These are phyloP conservation scores for Cicer bijugum DNA, from an alignment of 306 rosid species.

Conservation along the genomic window DNA sequence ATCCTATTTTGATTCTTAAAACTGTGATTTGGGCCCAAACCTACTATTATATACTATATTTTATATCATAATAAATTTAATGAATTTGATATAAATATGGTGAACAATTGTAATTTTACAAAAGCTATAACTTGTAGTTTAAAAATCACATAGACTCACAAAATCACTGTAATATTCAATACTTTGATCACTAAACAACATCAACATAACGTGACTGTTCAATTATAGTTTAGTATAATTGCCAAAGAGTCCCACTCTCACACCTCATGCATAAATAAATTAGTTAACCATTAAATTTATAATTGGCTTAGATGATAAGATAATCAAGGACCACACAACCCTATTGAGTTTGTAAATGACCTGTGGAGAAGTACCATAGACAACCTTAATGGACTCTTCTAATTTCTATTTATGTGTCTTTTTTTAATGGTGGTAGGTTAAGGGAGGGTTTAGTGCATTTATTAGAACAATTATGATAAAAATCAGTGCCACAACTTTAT, in stretches of 20 bases:
- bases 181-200: neutral
- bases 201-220: slow-evolving; percentile 31
- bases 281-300: slow-evolving; percentile 20
- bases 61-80: too few species aligned
- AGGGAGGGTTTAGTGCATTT: slow-evolving; percentile 44
- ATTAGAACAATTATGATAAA: slow-evolving; percentile 54
- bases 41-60: neutral
- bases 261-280: slow-evolving; percentile 28
- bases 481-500: slow-evolving; percentile 64
- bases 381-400: slow-evolving; percentile 40
- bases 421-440: slow-evolving; percentile 46
- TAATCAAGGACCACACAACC: slow-evolving; percentile 31
- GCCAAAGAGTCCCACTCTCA: slow-evolving; percentile 38
- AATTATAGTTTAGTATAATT: slow-evolving; percentile 30
- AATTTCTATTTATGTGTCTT: slow-evolving; percentile 11
- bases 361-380: slow-evolving; percentile 33
- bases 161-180: too few species aligned
- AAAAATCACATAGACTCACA: too few species aligned
- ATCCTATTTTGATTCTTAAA: neutral
- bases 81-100: too few species aligned
- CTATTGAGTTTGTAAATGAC: slow-evolving; percentile 31
- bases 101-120: too few species aligned
- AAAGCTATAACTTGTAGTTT: too few species aligned
- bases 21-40: neutral
- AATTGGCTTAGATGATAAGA: neutral